Evolutionary conservation across 2,329 filamentous ascomycete species (phyloP).

Genomic region (Cercospora berteroae): DNA sequence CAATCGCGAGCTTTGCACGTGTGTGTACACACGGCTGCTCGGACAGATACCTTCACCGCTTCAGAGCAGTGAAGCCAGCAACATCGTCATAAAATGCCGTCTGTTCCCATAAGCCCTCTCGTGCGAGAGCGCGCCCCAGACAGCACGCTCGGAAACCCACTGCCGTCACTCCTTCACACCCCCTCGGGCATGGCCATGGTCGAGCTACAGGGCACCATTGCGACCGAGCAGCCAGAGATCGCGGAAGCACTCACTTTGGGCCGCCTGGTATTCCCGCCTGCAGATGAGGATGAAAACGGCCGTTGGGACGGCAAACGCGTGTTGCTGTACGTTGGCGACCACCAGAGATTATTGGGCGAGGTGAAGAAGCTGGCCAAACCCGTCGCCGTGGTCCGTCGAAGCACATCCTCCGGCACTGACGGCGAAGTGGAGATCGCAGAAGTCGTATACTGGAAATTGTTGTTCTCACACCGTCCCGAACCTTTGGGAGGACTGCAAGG

Average conservation of each 20-base stretch:
- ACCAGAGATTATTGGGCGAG: conserved; percentile 86
- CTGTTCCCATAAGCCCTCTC: background rate
- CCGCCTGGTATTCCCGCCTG: conserved; percentile 69
- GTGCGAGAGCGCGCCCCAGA: background rate
- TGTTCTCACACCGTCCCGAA: conserved; percentile 82
- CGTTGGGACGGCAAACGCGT: conserved; percentile 82
- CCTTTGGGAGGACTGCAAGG: conserved; percentile 49
- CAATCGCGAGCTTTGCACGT: background rate
- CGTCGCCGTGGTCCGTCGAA: conserved; percentile 71
- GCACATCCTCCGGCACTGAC: conserved; percentile 34
- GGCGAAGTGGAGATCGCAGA: conserved; percentile 78
- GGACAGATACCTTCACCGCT: background rate
- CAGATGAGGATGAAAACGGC: conserved; percentile 59
- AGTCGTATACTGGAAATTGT: conserved; percentile 79
- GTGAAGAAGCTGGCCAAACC: conserved; percentile 80
- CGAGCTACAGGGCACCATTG: conserved; percentile 89
- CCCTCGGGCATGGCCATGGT: conserved; percentile 85
- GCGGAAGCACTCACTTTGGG: conserved; percentile 58
- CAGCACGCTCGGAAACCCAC: conserved; percentile 49
- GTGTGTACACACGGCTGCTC: background rate
- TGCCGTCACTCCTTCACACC: conserved; percentile 82
- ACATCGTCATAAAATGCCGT: background rate
- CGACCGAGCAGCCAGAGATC: conserved; percentile 56
- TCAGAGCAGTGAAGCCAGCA: background rate
- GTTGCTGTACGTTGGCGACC: conserved; percentile 81